Conservation (phyloP, 2,329 filamentous ascomycete species). For the Corniculantispora saksenae region DNA sequence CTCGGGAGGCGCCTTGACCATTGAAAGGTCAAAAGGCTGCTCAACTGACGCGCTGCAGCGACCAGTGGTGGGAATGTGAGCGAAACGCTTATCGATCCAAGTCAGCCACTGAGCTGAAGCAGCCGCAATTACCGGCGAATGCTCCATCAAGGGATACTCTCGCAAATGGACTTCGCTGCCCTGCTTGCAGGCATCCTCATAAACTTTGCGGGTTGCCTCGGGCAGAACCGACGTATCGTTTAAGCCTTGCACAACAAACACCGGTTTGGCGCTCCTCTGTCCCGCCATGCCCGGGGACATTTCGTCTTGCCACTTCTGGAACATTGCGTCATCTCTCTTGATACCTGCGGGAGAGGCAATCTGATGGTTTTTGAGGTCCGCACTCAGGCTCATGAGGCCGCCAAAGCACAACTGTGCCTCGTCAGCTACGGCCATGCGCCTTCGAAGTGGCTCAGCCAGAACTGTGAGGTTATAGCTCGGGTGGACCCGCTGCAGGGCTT, state of each 20-base stretch:
- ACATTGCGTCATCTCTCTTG: not conserved
- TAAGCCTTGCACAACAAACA: slow-evolving; percentile 2
- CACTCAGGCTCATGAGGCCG: not conserved
- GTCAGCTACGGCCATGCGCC: not conserved
- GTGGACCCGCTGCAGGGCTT: slow-evolving; percentile 6
- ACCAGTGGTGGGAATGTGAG: not conserved
- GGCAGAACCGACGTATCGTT: slow-evolving; percentile 2
- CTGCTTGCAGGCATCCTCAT: not conserved
- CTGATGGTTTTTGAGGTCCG: not conserved
- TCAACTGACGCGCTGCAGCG: not conserved
- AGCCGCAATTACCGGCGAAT: slow-evolving; percentile 4
- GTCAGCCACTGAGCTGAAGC: not conserved
- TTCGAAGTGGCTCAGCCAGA: not conserved
- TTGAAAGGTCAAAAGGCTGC: not conserved
- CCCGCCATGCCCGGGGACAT: not conserved
- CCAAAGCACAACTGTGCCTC: not conserved
- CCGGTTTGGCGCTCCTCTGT: not conserved
- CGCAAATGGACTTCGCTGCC: not conserved
- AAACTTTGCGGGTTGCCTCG: not conserved
- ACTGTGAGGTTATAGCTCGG: slow-evolving; percentile 15
- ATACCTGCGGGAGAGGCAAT: not conserved
- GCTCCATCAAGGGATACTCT: slow-evolving; percentile 1
- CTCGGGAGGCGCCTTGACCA: slow-evolving; percentile 1
- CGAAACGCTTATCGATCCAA: not conserved
- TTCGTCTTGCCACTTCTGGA: slow-evolving; percentile 5